Base-by-base conservation (phyloP, 352 stramenopile species). In the Globisporangium spiculum region DNA sequence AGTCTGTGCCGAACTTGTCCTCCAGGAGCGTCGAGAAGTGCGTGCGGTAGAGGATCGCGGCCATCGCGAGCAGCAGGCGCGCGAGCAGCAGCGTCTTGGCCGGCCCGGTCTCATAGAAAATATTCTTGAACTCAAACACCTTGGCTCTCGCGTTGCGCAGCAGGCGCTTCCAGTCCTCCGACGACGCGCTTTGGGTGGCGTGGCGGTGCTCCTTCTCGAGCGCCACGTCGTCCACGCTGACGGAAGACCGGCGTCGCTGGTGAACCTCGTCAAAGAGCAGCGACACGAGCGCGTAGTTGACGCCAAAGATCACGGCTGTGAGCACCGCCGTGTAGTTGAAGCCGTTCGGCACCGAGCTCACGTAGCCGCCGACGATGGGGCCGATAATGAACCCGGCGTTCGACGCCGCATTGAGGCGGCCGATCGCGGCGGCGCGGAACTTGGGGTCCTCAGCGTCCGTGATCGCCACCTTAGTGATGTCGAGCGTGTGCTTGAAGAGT, bases 241-340 rank as follows among this genome's bases (percentile, higher is more conserved):
- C 34, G 12, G 32, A 68, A 14, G 38, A 64, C 52, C n/a, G 71
- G 38, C 66, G 50, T 0, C 55, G 66, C 36, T 76, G 61, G 36
- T 58, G 54, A 1, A 71, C 60, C 1, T 81, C 61, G 10, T 72
- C 34, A 53, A 89, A 92, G 54, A 88, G 84, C 34, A 84, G 61
- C 26, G 80, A 79, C 44, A 94, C 69, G 58, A 94, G 77, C 44
- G 60, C 74, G 66, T 90, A 92, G 67, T 94, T 94, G 71, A 92
- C 50, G 3, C 68, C 74, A 27, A 94, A 91, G 41, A 94, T 72
- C 30, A 68, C 69, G 30, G 85, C 79, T 16, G 86, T 92, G 60
- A 94, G 74, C 68, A 94, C 73, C 38, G 86, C 77, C 58, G 86
- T 92, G 75, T 91, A 89, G 80, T 92, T 90, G 73, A 94, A 94